A percentile compares a stretch with the other conserved stretches of the same genome.
phyloP scores from a whole-genome alignment of 225 moss, liverwort and hornwort species.

The Thuidium tamariscinum region DNA sequence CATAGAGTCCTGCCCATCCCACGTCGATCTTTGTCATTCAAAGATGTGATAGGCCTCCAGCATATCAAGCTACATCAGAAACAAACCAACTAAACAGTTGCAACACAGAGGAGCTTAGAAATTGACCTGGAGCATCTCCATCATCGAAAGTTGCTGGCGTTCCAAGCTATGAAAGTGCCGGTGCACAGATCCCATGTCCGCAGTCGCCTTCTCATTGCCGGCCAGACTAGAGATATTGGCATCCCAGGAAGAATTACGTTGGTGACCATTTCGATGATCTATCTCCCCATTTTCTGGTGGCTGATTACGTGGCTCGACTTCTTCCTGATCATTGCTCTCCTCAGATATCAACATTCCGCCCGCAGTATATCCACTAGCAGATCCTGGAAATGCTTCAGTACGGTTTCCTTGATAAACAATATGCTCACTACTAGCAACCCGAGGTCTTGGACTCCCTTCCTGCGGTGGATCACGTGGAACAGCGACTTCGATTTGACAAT shows the following conservation, averaged over 20 bases:
- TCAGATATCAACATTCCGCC: constrained; percentile 26
- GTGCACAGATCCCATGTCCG: constrained; percentile 28
- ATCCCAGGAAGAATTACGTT: constrained; percentile 56
- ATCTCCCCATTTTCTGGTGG: constrained; percentile 3
- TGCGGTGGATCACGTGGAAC: constrained; percentile 44
- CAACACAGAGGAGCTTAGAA: background rate
- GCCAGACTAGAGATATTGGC: constrained; percentile 33
- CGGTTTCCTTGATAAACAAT: constrained; percentile 21
- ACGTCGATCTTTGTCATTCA: background rate
- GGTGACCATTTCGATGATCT: constrained; percentile 21
- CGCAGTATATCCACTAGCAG: constrained; percentile 11
- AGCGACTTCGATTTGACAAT: constrained; percentile 90
- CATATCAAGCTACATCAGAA: background rate
- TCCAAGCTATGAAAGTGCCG: constrained; percentile 47
- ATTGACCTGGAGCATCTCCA: constrained; percentile 60
- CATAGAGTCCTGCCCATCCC: constrained; percentile 69
- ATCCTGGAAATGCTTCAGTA: constrained; percentile 16
- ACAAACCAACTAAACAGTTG: background rate
- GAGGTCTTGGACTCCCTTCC: constrained; percentile 34
- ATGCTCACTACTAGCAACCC: constrained; percentile 32
- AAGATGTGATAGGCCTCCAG: background rate
- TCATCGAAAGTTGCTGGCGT: constrained; percentile 48
- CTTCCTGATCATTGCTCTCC: constrained; percentile 27
- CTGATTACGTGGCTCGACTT: constrained; percentile 8
- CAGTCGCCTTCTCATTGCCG: constrained; percentile 58